Conservation (phyloP, 768 basidiomycete genomes). For the Lentinula raphanica region DNA sequence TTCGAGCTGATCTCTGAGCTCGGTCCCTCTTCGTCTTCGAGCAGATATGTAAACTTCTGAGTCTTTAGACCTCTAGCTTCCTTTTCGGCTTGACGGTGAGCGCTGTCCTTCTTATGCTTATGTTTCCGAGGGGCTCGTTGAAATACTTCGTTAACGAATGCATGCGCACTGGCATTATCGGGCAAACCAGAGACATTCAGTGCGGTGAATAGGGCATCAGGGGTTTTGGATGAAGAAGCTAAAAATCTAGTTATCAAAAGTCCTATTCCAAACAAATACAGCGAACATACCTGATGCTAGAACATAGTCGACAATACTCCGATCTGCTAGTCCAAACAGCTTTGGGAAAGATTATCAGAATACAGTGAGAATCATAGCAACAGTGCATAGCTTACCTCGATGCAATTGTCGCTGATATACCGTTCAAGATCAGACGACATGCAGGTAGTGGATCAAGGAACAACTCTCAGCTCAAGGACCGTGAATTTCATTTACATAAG, state of each 20-base stretch:
- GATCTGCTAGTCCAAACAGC: slow-evolving; percentile 83
- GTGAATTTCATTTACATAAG: neutral
- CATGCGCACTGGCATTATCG: slow-evolving; percentile 71
- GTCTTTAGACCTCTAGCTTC: slow-evolving; percentile 64
- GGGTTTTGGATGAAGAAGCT: slow-evolving; percentile 82
- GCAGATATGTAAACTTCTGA: slow-evolving; percentile 73
- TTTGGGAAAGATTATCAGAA: slow-evolving; percentile 20
- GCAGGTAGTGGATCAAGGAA: neutral
- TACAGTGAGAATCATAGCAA: neutral
- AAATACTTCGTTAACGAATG: slow-evolving; percentile 76
- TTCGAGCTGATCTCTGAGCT: slow-evolving; percentile 33
- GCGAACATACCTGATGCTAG: slow-evolving; percentile 66
- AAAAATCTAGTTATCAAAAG: neutral
- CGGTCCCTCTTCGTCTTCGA: slow-evolving; percentile 67
- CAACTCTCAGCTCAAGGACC: no score
- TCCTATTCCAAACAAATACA: neutral
- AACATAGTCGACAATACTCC: slow-evolving; percentile 81
- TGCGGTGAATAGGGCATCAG: slow-evolving; percentile 71
- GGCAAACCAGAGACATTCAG: slow-evolving; percentile 78
- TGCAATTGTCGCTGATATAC: slow-evolving; percentile 75
- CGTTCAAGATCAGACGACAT: slow-evolving; percentile 65
- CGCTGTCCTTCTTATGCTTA: slow-evolving; percentile 53
- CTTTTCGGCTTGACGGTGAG: slow-evolving; percentile 67
- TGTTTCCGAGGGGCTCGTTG: slow-evolving; percentile 70
- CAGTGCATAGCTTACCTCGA: slow-evolving; percentile 46